Conservation (phyloP, 2,329 filamentous ascomycete genomes). For the Cryphonectria naterciae region DNA sequence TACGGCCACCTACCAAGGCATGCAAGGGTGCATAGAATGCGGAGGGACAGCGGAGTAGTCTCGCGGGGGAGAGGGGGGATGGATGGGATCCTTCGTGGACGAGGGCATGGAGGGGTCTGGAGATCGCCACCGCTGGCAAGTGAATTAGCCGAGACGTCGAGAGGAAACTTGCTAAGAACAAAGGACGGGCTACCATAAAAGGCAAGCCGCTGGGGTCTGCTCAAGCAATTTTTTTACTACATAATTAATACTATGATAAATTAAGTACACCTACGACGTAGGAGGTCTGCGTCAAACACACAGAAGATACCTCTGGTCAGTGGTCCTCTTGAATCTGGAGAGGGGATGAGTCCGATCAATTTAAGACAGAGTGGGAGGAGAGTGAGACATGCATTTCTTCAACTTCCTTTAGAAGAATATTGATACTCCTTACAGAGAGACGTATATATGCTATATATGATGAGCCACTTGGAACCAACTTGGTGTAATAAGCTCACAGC, state of each 20-base stretch:
- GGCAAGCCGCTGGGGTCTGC: slow-evolving; percentile 21
- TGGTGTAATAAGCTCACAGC: not conserved
- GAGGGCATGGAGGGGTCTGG: not conserved
- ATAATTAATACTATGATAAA: not conserved
- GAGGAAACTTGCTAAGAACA: not conserved
- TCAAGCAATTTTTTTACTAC: not conserved
- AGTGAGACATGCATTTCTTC: not conserved
- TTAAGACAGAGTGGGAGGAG: not conserved
- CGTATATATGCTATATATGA: not conserved
- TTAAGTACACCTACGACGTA: not conserved
- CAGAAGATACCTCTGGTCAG: not conserved
- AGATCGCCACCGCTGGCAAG: not conserved
- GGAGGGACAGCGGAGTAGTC: slow-evolving; percentile 16
- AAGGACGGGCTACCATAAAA: slow-evolving; percentile 20
- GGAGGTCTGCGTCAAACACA: not conserved
- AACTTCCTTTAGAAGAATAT: not conserved
- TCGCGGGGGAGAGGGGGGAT: not conserved
- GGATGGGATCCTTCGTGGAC: not conserved
- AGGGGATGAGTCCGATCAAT: not conserved
- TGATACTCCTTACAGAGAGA: not conserved
- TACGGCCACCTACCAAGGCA: not conserved
- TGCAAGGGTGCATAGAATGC: not conserved
- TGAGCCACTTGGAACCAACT: not conserved
- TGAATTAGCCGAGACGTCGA: not conserved
- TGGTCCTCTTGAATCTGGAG: not conserved